Evolutionary conservation across 257 asterid genomes (phyloP).

Genomic region (Petunia axillaris): DNA sequence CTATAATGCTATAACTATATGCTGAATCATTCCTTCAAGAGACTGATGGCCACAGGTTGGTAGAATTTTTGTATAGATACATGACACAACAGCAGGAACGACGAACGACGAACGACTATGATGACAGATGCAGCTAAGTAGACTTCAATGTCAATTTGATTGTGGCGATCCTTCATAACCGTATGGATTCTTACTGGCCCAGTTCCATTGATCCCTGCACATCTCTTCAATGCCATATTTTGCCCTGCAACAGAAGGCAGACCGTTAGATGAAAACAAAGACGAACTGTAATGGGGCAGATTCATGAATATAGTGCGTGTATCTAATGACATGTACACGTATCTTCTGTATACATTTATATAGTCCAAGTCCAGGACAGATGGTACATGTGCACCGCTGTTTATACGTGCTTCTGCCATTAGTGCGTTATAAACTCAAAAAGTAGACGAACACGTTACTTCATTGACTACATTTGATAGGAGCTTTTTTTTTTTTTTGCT

Average conservation of each 20-base stretch:
- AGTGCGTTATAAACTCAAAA: background rate
- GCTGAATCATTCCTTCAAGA: background rate
- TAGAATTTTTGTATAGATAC: background rate
- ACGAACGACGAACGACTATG: background rate
- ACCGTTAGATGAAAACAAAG: background rate
- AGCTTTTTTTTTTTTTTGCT: background rate
- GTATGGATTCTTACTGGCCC: slow-evolving; percentile 96
- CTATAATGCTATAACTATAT: background rate
- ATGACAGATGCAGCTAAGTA: background rate
- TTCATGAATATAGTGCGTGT: no score
- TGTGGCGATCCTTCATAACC: slow-evolving; percentile 60
- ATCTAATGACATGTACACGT: no score
- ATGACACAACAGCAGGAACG: background rate
- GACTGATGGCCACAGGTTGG: background rate
- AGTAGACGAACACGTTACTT: background rate
- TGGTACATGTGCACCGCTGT: no score
- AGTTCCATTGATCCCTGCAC: slow-evolving; percentile 97
- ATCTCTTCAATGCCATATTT: slow-evolving; percentile 79
- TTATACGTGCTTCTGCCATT: no score
- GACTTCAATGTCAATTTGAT: slow-evolving; percentile 1
- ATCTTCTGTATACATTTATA: no score
- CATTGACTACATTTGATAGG: background rate
- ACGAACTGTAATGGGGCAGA: no score
- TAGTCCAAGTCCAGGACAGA: no score
- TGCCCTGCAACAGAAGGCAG: slow-evolving; percentile 49